phyloP scores from a whole-genome alignment of 1,284 basidiomycete species.

The Ganoderma sp. region DNA sequence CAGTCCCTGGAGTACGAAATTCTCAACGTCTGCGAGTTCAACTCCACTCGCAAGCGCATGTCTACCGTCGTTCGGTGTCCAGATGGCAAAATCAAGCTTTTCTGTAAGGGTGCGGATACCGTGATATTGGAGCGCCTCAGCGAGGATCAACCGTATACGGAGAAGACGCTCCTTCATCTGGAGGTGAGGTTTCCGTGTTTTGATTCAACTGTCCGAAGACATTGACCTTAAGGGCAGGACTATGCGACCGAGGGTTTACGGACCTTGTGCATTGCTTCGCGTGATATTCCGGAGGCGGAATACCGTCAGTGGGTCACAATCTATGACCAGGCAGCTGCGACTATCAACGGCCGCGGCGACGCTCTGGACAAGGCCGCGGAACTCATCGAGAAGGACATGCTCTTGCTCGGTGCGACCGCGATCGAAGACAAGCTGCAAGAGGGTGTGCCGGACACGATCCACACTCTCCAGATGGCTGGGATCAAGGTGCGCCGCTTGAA shows the following conservation, averaged over 20 bases:
- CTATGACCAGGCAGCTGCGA: constrained; percentile 91
- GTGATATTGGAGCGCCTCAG: constrained; percentile 91
- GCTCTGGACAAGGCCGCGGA: constrained; percentile 96
- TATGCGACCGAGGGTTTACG: constrained; percentile 97
- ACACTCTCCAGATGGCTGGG: constrained; percentile 96
- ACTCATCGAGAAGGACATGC: constrained; percentile 93
- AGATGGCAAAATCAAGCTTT: constrained; percentile 92
- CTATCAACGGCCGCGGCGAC: constrained; percentile 91
- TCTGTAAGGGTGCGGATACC: constrained; percentile 97
- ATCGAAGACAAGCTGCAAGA: constrained; percentile 99
- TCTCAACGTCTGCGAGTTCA: constrained; percentile 98
- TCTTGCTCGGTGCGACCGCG: constrained; percentile 94
- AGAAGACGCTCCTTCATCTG: constrained; percentile 88
- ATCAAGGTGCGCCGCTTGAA: constrained; percentile 72
- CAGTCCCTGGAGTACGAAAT: constrained; percentile 84
- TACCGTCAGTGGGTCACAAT: constrained; percentile 89
- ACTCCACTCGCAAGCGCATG: constrained; percentile 97
- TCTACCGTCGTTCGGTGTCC: constrained; percentile 90
- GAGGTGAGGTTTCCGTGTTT: constrained; percentile 61
- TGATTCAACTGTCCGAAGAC: background rate
- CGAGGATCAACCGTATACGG: constrained; percentile 84
- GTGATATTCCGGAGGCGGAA: constrained; percentile 90
- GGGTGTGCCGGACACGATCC: constrained; percentile 97
- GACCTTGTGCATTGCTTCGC: constrained; percentile 95
- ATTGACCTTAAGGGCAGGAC: constrained; percentile 57